Conservation (phyloP, 2,329 filamentous ascomycete species). For the Fusarium liriodendri region DNA sequence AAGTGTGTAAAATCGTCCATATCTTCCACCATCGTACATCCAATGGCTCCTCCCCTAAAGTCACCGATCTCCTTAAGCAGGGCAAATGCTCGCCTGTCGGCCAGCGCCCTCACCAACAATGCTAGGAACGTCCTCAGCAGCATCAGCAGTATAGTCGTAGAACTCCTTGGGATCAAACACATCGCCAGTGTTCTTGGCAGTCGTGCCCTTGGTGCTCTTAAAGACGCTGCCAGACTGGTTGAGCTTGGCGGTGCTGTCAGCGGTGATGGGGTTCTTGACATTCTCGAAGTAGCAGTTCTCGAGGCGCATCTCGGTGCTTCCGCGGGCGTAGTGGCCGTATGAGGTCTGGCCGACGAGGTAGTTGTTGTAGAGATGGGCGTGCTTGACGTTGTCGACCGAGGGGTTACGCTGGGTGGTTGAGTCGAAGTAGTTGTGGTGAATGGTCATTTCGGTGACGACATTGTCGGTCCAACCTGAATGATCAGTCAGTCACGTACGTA, state of each 20-base stretch:
- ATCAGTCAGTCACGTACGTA: not conserved
- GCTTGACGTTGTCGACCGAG: constrained; percentile 39
- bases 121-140: constrained; percentile 32
- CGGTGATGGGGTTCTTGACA: constrained; percentile 33
- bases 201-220: constrained; percentile 4
- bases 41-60: not conserved
- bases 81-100: constrained; percentile 39
- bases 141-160: constrained; percentile 26
- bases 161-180: constrained; percentile 17
- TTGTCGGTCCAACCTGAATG: constrained; percentile 42
- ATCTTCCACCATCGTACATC: not conserved
- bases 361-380: constrained; percentile 45
- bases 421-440: constrained; percentile 44
- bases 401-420: constrained; percentile 41
- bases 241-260: constrained; percentile 21
- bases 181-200: constrained; percentile 13
- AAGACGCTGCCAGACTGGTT: constrained; percentile 20
- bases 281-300: constrained; percentile 43
- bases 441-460: constrained; percentile 35
- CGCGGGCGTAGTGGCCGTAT: constrained; percentile 42
- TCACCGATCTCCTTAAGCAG: constrained; percentile 4
- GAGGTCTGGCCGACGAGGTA: constrained; percentile 38
- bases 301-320: constrained; percentile 38
- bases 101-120: constrained; percentile 35
- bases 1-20: not conserved